Conservation (phyloP, 352 stramenopile genomes). For the Globisporangium ultimum region DNA sequence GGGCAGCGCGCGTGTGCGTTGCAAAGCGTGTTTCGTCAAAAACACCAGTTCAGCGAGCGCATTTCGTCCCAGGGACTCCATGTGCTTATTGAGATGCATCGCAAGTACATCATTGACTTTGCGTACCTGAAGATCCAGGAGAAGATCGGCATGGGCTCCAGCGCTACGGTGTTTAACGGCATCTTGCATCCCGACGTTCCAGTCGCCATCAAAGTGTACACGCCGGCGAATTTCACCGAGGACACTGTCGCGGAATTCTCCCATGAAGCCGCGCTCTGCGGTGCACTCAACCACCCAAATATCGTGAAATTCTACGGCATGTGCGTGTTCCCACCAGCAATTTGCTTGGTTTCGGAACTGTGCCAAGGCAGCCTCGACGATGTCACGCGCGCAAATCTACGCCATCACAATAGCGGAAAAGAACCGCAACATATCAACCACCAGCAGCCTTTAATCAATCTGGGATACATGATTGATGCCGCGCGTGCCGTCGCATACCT, state of each 20-base stretch:
- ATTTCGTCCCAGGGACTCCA: conserved; percentile 62
- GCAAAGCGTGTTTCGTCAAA: conserved; percentile 49
- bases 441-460: conserved; percentile 39
- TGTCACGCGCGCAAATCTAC: conserved; percentile 24
- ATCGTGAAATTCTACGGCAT: conserved; percentile 84
- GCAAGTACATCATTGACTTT: neutral
- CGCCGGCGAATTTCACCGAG: conserved; percentile 47
- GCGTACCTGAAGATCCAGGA: conserved; percentile 21
- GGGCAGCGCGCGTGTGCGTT: conserved; percentile 49
- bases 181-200: conserved; percentile 42
- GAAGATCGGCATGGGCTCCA: conserved; percentile 53
- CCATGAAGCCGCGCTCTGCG: conserved; percentile 72
- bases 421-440: conserved; percentile 9
- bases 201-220: conserved; percentile 83
- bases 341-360: conserved; percentile 69
- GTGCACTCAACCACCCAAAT: conserved; percentile 70
- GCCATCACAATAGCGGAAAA: conserved; percentile 8
- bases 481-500: conserved; percentile 63
- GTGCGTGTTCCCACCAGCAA: conserved; percentile 72
- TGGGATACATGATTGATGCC: conserved; percentile 68
- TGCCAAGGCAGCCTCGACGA: conserved; percentile 50
- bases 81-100: conserved; percentile 39
- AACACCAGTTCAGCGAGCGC: conserved; percentile 43
- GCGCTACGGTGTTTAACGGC: conserved; percentile 62
- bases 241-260: conserved; percentile 75